Evolutionary conservation across 805 yeast genomes (phyloP).

Genomic region (Hanseniaspora osmophila): DNA sequence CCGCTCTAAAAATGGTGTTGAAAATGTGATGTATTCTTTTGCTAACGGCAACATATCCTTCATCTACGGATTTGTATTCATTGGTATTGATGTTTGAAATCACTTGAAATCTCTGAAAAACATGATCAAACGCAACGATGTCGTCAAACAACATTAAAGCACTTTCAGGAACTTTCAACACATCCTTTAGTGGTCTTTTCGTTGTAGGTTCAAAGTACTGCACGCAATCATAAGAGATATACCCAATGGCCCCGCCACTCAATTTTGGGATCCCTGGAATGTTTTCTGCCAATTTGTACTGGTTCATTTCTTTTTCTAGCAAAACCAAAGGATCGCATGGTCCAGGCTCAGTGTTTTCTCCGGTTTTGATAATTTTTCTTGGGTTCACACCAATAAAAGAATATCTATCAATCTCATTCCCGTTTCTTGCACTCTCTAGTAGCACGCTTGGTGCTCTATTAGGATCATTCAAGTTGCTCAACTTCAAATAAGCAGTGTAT

Average conservation of each 20-base stretch:
- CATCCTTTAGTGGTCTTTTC: constrained; percentile 57
- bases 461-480: constrained; percentile 46
- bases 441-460: constrained; percentile 57
- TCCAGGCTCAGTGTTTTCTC: constrained; percentile 27
- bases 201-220: constrained; percentile 94
- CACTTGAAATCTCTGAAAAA: constrained; percentile 82
- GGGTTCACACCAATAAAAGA: constrained; percentile 86
- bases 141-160: constrained; percentile 83
- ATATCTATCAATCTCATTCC: constrained; percentile 79
- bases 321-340: constrained; percentile 70
- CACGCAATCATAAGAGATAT: constrained; percentile 90
- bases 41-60: constrained; percentile 41
- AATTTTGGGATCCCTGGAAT: constrained; percentile 71
- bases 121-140: constrained; percentile 85
- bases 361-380: constrained; percentile 68
- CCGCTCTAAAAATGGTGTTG: constrained; percentile 29
- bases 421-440: constrained; percentile 79
- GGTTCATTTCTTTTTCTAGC: constrained; percentile 59
- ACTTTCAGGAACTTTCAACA: constrained; percentile 78
- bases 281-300: constrained; percentile 48
- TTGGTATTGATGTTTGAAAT: constrained; percentile 45
- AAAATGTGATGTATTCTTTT: constrained; percentile 40
- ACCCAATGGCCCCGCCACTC: constrained; percentile 95
- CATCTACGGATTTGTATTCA: constrained; percentile 21
- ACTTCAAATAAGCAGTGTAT: constrained; percentile 75